Conservation (phyloP, 2,329 filamentous ascomycete genomes). For the Hypoxylon sp. region DNA sequence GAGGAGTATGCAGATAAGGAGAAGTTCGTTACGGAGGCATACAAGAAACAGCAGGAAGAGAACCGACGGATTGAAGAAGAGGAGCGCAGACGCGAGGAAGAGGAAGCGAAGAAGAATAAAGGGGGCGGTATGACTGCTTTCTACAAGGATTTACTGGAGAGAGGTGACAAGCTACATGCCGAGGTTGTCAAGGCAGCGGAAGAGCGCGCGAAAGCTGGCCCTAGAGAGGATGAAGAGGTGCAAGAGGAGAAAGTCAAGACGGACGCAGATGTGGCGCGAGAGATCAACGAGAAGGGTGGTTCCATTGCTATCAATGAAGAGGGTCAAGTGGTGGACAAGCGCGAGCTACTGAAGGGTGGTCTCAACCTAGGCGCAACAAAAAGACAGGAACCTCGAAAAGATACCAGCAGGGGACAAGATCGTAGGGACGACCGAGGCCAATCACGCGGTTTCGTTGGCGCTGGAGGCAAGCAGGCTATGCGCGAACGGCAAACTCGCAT, state of each 20-base stretch:
- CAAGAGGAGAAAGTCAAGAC: conserved; percentile 63
- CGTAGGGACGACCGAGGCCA: conserved; percentile 52
- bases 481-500: conserved; percentile 82
- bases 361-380: conserved; percentile 79
- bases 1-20: conserved; percentile 87
- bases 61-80: conserved; percentile 77
- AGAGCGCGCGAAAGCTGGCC: conserved; percentile 61
- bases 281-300: conserved; percentile 73
- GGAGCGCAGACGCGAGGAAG: conserved; percentile 75
- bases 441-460: conserved; percentile 55
- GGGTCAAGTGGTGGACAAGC: conserved; percentile 85
- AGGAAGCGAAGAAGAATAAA: conserved; percentile 73
- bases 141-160: conserved; percentile 79
- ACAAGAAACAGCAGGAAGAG: conserved; percentile 85
- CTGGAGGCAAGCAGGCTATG: conserved; percentile 73
- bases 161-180: conserved; percentile 76
- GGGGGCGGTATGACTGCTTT: conserved; percentile 82
- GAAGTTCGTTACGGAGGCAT: conserved; percentile 86
- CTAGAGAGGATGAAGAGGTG: conserved; percentile 51
- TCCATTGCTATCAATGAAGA: conserved; percentile 82
- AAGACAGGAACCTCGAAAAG: conserved; percentile 60
- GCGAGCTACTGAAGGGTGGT: conserved; percentile 81
- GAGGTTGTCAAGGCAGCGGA: conserved; percentile 77
- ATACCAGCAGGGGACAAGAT: conserved; percentile 50
- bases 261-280: conserved; percentile 74